Evolutionary conservation across 73 alveolate species (phyloP).

Genomic region (Paramecium caudatum): DNA sequence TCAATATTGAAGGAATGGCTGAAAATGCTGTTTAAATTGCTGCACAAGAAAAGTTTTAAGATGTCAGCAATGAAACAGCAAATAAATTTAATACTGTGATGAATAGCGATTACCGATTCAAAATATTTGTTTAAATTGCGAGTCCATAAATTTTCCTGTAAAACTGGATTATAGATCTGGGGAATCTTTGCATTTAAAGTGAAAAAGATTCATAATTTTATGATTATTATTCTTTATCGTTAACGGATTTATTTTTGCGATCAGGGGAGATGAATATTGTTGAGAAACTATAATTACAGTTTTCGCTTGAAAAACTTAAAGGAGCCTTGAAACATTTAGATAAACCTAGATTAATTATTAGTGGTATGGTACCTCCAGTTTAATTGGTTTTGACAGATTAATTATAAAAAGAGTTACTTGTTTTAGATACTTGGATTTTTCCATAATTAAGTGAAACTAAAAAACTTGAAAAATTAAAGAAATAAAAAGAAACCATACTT

Average conservation of each 20-base stretch:
- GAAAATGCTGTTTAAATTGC: conserved; percentile 62
- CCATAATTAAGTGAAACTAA: conserved; percentile 26
- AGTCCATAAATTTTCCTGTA: conserved; percentile 13
- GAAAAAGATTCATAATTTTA: conserved; percentile 21
- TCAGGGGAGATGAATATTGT: background rate
- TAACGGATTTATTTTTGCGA: background rate
- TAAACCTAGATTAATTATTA: background rate
- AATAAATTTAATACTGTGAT: background rate
- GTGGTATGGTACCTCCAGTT: conserved; percentile 27
- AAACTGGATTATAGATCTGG: conserved; percentile 1
- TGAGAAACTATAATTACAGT: background rate
- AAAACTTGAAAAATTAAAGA: background rate
- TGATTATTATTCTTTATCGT: background rate
- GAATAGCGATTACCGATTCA: conserved; percentile 9
- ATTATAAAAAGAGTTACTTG: background rate
- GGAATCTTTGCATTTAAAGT: background rate
- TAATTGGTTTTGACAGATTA: background rate
- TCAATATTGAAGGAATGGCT: conserved; percentile 48
- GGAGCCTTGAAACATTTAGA: conserved; percentile 9
- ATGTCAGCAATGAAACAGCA: conserved; percentile 5
- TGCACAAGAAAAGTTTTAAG: conserved; percentile 13
- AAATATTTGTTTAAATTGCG: conserved; percentile 1
- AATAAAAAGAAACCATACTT: background rate
- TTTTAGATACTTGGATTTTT: background rate
- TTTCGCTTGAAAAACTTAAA: conserved; percentile 1